Percentiles rank a stretch among this genome's conserved stretches.
These are phyloP conservation scores for Rhizopogon vinicolor DNA, from an alignment of 768 basidiomycete genomes.

Conservation along the genomic window DNA sequence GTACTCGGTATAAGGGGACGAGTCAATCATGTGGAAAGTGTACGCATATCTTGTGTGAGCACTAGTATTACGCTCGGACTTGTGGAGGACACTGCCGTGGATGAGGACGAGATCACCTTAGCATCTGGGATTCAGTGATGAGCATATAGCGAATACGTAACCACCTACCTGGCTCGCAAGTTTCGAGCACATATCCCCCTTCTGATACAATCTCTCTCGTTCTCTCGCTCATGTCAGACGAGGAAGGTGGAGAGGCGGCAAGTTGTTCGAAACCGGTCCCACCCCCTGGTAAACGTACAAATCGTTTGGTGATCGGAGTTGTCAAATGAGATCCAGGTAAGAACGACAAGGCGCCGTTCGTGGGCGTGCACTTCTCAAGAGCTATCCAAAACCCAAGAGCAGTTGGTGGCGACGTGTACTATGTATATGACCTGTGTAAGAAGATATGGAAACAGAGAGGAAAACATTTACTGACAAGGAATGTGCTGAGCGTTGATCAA, in stretches of 20 bases:
- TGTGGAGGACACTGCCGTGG: conserved; percentile 90
- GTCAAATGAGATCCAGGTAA: conserved; percentile 86
- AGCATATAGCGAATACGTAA: background rate
- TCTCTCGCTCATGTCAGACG: conserved; percentile 2
- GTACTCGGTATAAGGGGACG: conserved; percentile 61
- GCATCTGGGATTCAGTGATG: background rate
- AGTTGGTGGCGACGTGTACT: conserved; percentile 90
- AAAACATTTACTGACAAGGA: conserved; percentile 46
- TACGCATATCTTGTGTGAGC: conserved; percentile 84
- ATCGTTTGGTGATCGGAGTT: conserved; percentile 73
- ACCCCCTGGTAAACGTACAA: conserved; percentile 68
- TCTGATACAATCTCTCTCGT: conserved; percentile 10
- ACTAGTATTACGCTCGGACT: conserved; percentile 83
- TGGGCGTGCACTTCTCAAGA: conserved; percentile 78
- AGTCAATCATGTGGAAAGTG: conserved; percentile 95
- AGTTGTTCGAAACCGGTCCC: conserved; percentile 86
- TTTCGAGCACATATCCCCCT: conserved; percentile 59
- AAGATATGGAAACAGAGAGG: background rate
- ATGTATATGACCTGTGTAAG: conserved; percentile 5
- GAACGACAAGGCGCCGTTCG: conserved; percentile 85
- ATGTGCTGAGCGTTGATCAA: conserved; percentile 47
- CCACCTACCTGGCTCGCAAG: conserved; percentile 64
- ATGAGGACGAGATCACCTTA: conserved; percentile 89
- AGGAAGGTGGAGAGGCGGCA: conserved; percentile 22
- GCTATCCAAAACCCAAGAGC: conserved; percentile 98